Evolutionary conservation across 2,329 filamentous ascomycete genomes (phyloP), one percentile per base, ranked within the genome.

Genomic region (Sphaerostilbella broomeana): DNA sequence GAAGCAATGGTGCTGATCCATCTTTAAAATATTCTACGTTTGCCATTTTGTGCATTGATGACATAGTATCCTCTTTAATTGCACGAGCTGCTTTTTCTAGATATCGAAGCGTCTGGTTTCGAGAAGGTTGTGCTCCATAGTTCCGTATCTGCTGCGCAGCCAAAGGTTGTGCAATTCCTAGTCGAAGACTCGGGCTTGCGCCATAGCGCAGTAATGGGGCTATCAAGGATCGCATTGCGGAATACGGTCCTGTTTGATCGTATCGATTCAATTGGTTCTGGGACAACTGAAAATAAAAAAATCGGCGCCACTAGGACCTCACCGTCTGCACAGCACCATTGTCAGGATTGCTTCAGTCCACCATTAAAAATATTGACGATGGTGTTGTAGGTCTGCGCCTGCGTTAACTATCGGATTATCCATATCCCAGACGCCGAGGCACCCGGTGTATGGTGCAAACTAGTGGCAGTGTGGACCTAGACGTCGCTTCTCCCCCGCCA

Each of bases 1-100:
- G 59, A 38, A 62, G 60, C n/a, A 63, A 42, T 35, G 56, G 58
- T 0, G 57, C 58, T 12, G 53, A 53, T 5, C 58, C 58, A 10
- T 54, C 46, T 35, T 49, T 52, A n/a, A 61, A 61, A 25, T 60
- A 59, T 31, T 61, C 57, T 24, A 49, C 43, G 22, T 60, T 55
- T 16, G 59, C 54, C 36, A 33, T 40, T 46, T 51, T 58, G 27
- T 62, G 55, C 30, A 58, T 50, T 13, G 49, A 42, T 37, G 55
- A 54, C 51, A 61, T 59, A 36, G 48, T 57, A 39, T 54, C 50
- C 19, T 59, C 47, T 19, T 39, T 44, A n/a, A 49, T 50, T n/a
- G 45, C 35, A 3, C 46, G 48, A n/a, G 52, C 44, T 13, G 41
- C 47, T 20, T 51, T 52, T 11, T 54, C 46, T 41, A 59, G 46